phyloP scores from a whole-genome alignment of 768 basidiomycete species.

The Lepiota venenata region DNA sequence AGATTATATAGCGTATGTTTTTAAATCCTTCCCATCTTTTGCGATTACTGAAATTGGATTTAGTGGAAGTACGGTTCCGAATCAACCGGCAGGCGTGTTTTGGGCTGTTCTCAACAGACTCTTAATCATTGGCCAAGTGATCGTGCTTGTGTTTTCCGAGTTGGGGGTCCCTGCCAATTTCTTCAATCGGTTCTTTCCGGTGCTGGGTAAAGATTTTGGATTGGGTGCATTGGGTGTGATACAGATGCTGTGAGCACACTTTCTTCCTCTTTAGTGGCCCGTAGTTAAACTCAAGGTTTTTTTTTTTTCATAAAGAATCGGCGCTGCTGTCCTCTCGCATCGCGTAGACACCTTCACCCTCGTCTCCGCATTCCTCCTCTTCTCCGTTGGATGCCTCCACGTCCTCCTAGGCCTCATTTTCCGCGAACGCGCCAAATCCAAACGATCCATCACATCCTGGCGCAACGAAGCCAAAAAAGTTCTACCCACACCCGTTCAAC shows the following conservation, averaged over 20 bases:
- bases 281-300: not conserved
- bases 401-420: slow-evolving; percentile 80
- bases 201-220: slow-evolving; percentile 81
- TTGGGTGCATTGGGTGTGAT: slow-evolving; percentile 85
- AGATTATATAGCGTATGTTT: not conserved
- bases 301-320: slow-evolving; percentile 47
- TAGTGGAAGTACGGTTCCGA: slow-evolving; percentile 81
- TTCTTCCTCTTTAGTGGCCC: too few species aligned
- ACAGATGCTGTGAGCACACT: slow-evolving; percentile 66
- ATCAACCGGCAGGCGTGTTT: slow-evolving; percentile 87
- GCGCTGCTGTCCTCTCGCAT: slow-evolving; percentile 70
- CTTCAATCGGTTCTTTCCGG: slow-evolving; percentile 84
- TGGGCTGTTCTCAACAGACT: slow-evolving; percentile 89
- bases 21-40: not conserved
- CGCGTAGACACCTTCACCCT: slow-evolving; percentile 82
- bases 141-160: slow-evolving; percentile 82
- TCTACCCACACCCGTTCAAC: slow-evolving; percentile 40
- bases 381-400: slow-evolving; percentile 80
- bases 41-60: slow-evolving; percentile 4
- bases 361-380: slow-evolving; percentile 83
- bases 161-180: slow-evolving; percentile 74
- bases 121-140: slow-evolving; percentile 81
- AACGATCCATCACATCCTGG: slow-evolving; percentile 69
- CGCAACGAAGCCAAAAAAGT: slow-evolving; percentile 52
- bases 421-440: slow-evolving; percentile 61